Base-by-base conservation (phyloP, 2,329 filamentous ascomycete genomes). In the Phyllosticta capitalensis region DNA sequence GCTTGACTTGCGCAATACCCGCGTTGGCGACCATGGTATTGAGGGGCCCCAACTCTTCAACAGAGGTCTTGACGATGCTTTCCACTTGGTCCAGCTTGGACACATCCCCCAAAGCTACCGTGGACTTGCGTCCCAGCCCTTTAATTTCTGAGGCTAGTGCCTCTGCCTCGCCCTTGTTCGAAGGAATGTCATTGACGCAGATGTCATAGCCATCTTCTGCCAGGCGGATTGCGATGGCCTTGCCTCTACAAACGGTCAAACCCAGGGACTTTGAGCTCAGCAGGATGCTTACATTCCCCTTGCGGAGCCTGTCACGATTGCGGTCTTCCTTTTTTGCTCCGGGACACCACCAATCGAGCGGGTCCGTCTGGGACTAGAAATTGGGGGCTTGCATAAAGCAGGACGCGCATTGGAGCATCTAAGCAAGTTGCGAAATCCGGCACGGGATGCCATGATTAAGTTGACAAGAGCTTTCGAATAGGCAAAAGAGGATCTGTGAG, bases 151-250 rank as follows among this genome's bases (percentile, higher is more conserved):
- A 71, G 9, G 78, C 80, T 0, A 78, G 75, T 21, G 79, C 75
- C 56, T 84, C 78, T 61, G 82, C 80, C 1, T 74, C 78, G 3
- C 76, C 64, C 55, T 78, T 70, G 63, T 85, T 82, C 14, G 78
- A 74, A 26, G 74, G 63, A 17, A 87, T 73, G 64, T 88, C 85
- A 67, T 86, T 87, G 63, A 88, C 74, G 66, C 83, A 85, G 55
- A 89, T 75, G 64, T 83, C 77, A 71, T 87, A 88, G 58, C 85
- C 85, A 62, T 88, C 85, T 21, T 76, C 72, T 5, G 84, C 84
- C 17, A 88, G 77, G 2, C 85, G 82, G 7, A 85, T 72, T 19
- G 84, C 85, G 57, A 86, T 84, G 20, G 82, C 78, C 65, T 81
- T 82, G 53, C 84, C 84, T 63, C 83, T 84, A 20, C 21, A n/a